Percentiles rank a stretch among this genome's conserved stretches.
Conservation (phyloP, 129 eudicot species). For the Artemisia argyi region DNA sequence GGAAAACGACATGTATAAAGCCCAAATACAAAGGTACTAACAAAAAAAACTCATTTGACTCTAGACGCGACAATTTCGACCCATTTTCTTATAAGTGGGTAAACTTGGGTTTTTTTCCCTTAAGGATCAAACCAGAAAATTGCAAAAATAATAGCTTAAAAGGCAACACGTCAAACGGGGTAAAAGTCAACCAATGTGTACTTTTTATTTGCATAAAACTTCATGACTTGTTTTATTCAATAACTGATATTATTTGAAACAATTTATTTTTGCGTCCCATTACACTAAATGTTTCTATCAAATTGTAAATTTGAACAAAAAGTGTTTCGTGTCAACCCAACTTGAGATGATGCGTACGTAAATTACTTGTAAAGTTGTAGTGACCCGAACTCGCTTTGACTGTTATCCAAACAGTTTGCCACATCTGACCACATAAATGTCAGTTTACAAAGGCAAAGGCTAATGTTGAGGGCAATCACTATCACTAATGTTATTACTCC, state of each 20-base stretch:
- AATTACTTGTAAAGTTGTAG: no score
- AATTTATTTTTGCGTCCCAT: not conserved
- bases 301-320: not conserved
- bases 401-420: not conserved
- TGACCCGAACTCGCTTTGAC: not conserved
- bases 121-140: not conserved
- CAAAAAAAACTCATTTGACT: conserved; percentile 2
- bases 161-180: not conserved
- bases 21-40: conserved; percentile 53
- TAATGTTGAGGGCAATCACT: conserved; percentile 2
- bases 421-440: not conserved
- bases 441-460: conserved; percentile 6
- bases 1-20: conserved; percentile 62
- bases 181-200: conserved; percentile 10
- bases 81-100: conserved; percentile 12
- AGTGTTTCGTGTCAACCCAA: no score
- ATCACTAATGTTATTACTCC: conserved; percentile 11
- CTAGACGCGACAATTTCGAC: not conserved
- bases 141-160: not conserved
- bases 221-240: not conserved
- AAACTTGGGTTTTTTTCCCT: not conserved
- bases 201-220: not conserved
- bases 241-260: no score
- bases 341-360: no score
- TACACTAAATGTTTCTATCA: not conserved